phyloP scores from a whole-genome alignment of 2,329 filamentous ascomycete species.

The Scortechinia acanthostroma region DNA sequence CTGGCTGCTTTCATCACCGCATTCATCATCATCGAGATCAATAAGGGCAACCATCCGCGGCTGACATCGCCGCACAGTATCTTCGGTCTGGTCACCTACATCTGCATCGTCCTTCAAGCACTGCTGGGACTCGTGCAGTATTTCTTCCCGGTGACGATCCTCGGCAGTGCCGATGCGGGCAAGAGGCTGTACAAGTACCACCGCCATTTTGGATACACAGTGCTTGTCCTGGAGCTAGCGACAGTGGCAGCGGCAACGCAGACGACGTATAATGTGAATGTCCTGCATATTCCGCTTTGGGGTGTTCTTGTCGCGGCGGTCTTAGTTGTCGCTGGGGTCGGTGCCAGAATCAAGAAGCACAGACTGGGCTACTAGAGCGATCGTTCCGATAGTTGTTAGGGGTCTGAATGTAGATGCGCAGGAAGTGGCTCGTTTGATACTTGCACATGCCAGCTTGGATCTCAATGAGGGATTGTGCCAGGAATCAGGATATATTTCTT shows the following conservation, averaged over 20 bases:
- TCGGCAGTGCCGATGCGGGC: neutral
- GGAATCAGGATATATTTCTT: too few species aligned
- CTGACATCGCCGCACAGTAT: neutral
- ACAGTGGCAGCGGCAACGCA: neutral
- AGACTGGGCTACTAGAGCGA: neutral
- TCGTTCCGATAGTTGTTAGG: too few species aligned
- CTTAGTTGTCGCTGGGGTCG: neutral
- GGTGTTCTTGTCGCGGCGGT: neutral
- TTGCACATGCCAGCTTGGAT: too few species aligned
- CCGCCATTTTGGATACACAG: neutral
- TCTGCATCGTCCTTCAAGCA: neutral
- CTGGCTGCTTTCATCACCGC: neutral
- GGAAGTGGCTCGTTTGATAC: too few species aligned
- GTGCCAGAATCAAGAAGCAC: neutral
- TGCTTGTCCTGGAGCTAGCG: neutral
- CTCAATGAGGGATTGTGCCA: too few species aligned
- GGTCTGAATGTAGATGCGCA: too few species aligned
- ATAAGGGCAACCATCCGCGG: neutral
- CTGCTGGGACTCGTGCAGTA: neutral
- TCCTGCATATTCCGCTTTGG: neutral
- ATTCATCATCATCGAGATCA: neutral
- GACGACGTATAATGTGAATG: neutral
- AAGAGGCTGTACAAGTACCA: neutral
- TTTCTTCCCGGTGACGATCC: conserved; percentile 1
- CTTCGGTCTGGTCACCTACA: neutral